Evolutionary conservation across 2,329 filamentous ascomycete species (phyloP), one percentile per base, ranked within the genome.

Genomic region (Fusarium nematophilum): DNA sequence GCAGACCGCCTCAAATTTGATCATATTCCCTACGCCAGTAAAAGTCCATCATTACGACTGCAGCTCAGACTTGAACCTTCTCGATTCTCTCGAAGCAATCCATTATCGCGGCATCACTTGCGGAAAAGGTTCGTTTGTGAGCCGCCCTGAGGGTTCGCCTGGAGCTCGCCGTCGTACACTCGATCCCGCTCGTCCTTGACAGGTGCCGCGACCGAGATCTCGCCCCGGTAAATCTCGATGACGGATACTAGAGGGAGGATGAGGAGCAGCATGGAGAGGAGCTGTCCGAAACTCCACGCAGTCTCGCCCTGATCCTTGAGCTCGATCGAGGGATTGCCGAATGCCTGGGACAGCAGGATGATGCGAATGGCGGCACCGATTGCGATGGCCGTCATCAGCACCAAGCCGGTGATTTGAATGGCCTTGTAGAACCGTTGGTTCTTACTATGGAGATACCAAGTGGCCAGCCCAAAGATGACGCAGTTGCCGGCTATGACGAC

Each of bases 361-460:
- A 89, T 81, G 14, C 87, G 79, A 6, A 83, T 75, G 0, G 84
- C 82, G 1, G 86, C 86, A 9, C 85, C 86, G 15, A 87, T 74
- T 9, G 85, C 85, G 62, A 86, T 84, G 9, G 76, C 84, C 2
- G 75, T 72, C 76, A 86, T 86, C n/a, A 86, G 72, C 6, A 83
- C 63, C 26, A 87, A 71, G 1, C 86, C 84, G 0, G 79, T 74
- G 2, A 81, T 71, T 72, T 85, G 86, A 10, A 87, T 76, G 3
- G 70, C 67, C 61, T 81, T 83, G 68, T 86, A 82, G 74, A 84
- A 88, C 23, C 74, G 75, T 56, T 84, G 81, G 14, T 73, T 69
- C 14, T 82, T 79, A 57, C 78, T 80, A 67, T 90, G 87, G 30
- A 90, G 75, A 66, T 89, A 90, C 85, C 85, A 89, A 0, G 86